Base-by-base conservation (phyloP, 2,329 filamentous ascomycete genomes). In the Fusarium sp. region DNA sequence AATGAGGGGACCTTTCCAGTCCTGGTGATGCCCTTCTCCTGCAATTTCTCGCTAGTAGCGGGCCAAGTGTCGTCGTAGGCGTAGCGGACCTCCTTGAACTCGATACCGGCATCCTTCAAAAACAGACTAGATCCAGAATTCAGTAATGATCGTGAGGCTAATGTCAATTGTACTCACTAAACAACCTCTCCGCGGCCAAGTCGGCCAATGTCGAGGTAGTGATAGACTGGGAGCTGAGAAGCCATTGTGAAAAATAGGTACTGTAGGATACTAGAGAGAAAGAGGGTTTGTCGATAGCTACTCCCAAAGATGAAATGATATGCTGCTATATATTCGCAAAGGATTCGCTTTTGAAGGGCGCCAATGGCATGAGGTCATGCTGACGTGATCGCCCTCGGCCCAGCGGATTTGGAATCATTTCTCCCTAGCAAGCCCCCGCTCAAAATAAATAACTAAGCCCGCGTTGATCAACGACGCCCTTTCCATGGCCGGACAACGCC, bases 1-100 rank as follows among this genome's bases (percentile, higher is more conserved):
- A 82, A 66, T 0, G 74, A 74, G 6, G 81, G 81, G 10, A 82
- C 53, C 27, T 72, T 71, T 8, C 79, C 79, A 7, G 80, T 82
- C 30, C 68, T 66, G 5, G 70, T 71, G 2, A 76, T 57, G 2
- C 72, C 75, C 8, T 77, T 34, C 11, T 76, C 30, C 37, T 77
- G 62, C 7, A 81, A 66, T 47, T 73, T 71, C 12, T 76, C 62
- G 37, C 75, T 78, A 5, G 64, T 71, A 15, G 60, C 57, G 1
- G 58, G 34, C 70, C 62, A 66, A 6, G 61, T 61, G 4, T 66
- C 58, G 1, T 65, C 62, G 31, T 67, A 71, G 0, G 67, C n/a
- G 6, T 74, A 74, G 4, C 61, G 68, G 7, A 63, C 52, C 6
- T 74, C 70, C 13, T 70, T 40, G 10, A 70, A 71, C 1, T 68